Percentiles rank a stretch among this genome's conserved stretches.
Conservation (phyloP, 192 early-diverging fungal genomes). For the Coemansia erecta region DNA sequence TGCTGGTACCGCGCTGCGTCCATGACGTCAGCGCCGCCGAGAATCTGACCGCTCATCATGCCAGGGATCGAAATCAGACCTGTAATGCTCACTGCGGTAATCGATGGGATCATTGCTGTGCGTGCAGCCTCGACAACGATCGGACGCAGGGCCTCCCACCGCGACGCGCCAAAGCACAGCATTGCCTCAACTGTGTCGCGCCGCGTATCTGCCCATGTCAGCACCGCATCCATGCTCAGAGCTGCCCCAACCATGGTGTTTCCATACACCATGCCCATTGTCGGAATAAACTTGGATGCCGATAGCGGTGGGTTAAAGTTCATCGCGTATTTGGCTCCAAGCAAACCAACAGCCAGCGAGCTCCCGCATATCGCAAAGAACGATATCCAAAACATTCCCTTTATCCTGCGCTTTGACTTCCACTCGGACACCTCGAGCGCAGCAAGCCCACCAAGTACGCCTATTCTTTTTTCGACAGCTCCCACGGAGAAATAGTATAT, state of each 20-base stretch:
- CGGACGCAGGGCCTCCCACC: slow-evolving; percentile 81
- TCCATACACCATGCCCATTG: slow-evolving; percentile 81
- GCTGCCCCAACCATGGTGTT: slow-evolving; percentile 75
- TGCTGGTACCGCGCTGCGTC: slow-evolving; percentile 81
- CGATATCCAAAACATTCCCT: slow-evolving; percentile 69
- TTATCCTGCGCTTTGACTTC: slow-evolving; percentile 65
- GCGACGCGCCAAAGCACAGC: slow-evolving; percentile 74
- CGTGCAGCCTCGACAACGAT: slow-evolving; percentile 71
- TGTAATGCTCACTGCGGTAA: slow-evolving; percentile 76
- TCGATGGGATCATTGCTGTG: slow-evolving; percentile 74
- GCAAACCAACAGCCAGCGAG: slow-evolving; percentile 18
- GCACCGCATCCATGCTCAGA: slow-evolving; percentile 60
- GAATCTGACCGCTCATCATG: slow-evolving; percentile 87
- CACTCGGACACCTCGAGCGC: slow-evolving; percentile 45
- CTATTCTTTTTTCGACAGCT: slow-evolving; percentile 11
- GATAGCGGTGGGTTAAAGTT: slow-evolving; percentile 63
- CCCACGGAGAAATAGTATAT: not conserved
- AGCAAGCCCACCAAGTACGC: slow-evolving; percentile 41
- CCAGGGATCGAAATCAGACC: slow-evolving; percentile 87
- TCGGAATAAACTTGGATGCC: slow-evolving; percentile 77
- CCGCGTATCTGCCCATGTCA: slow-evolving; percentile 56
- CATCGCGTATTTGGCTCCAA: slow-evolving; percentile 61
- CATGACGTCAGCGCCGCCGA: slow-evolving; percentile 75
- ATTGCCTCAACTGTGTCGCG: slow-evolving; percentile 55
- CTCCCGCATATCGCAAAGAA: slow-evolving; percentile 51